These are phyloP conservation scores for Leishmania martiniquensis DNA, from an alignment of 208 protist genomes.

Conservation along the genomic window DNA sequence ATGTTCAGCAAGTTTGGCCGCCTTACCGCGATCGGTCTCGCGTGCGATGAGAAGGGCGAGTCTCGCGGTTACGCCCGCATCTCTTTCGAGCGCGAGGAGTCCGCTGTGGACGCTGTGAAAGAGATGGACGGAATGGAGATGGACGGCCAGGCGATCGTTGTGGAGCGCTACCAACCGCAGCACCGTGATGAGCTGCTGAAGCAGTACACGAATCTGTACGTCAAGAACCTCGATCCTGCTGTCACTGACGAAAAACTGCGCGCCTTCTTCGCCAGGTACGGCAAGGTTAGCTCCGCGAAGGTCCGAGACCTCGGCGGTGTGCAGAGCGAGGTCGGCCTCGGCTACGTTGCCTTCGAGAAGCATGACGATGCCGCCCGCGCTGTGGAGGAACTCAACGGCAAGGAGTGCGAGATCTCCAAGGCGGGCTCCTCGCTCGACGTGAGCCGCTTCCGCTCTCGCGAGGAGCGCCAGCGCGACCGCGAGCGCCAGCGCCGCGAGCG, in stretches of 20 bases:
- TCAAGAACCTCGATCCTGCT: constrained; percentile 98
- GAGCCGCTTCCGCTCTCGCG: constrained; percentile 96
- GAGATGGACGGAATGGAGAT: constrained; percentile 88
- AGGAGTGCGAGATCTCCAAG: constrained; percentile 75
- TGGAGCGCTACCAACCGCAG: constrained; percentile 95
- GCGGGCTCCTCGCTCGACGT: constrained; percentile 94
- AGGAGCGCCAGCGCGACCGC: constrained; percentile 93
- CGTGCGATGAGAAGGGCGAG: constrained; percentile 90
- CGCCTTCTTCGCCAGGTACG: constrained; percentile 94
- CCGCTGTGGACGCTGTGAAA: constrained; percentile 91
- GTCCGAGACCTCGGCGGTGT: constrained; percentile 93
- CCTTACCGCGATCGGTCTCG: constrained; percentile 92
- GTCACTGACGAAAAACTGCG: constrained; percentile 95
- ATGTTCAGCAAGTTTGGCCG: constrained; percentile 95
- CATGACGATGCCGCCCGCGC: constrained; percentile 93
- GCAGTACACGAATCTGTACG: constrained; percentile 99
- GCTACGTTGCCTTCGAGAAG: constrained; percentile 97
- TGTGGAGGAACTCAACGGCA: constrained; percentile 90
- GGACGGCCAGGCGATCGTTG: constrained; percentile 93
- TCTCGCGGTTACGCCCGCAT: constrained; percentile 97
- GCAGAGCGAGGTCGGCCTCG: constrained; percentile 92
- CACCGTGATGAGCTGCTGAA: constrained; percentile 92
- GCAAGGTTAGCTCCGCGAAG: constrained; percentile 97
- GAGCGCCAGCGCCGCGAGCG: constrained; percentile 92
- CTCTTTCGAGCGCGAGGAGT: constrained; percentile 95